Conservation (phyloP, 225 moss, liverwort and hornwort genomes). For the Marchantia polymorpha region DNA sequence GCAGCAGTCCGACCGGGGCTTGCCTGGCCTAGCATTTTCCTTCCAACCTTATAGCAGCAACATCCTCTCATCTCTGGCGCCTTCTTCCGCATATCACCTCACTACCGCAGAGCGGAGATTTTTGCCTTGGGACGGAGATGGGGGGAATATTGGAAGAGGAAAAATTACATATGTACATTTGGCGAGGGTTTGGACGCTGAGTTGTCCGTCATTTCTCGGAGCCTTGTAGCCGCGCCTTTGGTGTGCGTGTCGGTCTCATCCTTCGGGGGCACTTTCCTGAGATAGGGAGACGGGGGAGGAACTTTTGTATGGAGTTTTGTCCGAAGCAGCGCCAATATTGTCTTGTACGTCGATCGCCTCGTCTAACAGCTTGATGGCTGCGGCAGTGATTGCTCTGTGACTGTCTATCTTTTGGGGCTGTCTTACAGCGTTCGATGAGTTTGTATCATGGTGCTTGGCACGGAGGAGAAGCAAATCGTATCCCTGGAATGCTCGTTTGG, state of each 20-base stretch:
- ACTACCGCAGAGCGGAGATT: not conserved
- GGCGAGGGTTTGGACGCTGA: not conserved
- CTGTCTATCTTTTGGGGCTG: not conserved
- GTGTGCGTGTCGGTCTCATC: conserved; percentile 5
- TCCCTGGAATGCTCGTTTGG: not conserved
- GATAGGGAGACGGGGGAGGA: not conserved
- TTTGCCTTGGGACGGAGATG: not conserved
- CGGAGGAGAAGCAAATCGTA: not conserved
- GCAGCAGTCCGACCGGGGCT: not conserved
- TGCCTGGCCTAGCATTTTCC: not conserved
- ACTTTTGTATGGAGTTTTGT: not conserved
- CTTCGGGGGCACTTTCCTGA: not conserved
- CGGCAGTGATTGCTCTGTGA: not conserved
- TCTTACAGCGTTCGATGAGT: not conserved
- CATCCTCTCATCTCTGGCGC: not conserved
- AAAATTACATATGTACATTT: not conserved
- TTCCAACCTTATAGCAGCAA: not conserved
- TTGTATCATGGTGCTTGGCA: not conserved
- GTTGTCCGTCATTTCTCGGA: not conserved
- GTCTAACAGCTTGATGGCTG: not conserved
- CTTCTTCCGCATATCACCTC: not conserved
- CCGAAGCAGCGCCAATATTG: not conserved
- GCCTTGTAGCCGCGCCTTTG: conserved; percentile 3
- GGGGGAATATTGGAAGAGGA: not conserved
- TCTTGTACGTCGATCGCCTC: not conserved